These are phyloP conservation scores for Suillus plorans DNA, from an alignment of 768 basidiomycete genomes.

Conservation along the genomic window DNA sequence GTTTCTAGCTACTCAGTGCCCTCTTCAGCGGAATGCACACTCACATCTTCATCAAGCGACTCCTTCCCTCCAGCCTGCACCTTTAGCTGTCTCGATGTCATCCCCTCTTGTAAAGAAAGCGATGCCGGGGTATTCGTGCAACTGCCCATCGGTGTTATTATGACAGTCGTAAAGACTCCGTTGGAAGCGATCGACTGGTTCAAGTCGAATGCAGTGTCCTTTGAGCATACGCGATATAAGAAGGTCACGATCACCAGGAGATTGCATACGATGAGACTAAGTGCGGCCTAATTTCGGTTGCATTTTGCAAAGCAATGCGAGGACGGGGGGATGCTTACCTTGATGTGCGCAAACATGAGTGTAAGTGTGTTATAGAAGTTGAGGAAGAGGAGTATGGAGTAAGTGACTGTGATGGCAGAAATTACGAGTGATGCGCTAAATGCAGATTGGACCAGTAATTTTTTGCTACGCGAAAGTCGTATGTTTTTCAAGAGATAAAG, in stretches of 20 bases:
- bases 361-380: background rate
- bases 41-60: background rate
- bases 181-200: background rate
- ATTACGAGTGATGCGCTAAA: slow-evolving; percentile 22
- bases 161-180: background rate
- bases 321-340: slow-evolving; percentile 15
- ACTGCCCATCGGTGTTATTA: background rate
- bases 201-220: slow-evolving; percentile 3
- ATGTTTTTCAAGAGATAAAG: slow-evolving; percentile 13
- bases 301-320: background rate
- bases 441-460: slow-evolving; percentile 16
- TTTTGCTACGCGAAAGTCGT: slow-evolving; percentile 12
- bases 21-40: background rate
- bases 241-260: slow-evolving; percentile 26
- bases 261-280: slow-evolving; percentile 26
- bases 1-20: background rate
- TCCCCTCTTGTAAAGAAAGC: background rate
- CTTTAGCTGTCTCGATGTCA: slow-evolving; percentile 26
- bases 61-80: background rate
- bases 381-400: slow-evolving; percentile 12
- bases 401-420: slow-evolving; percentile 18
- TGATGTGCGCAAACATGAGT: slow-evolving; percentile 22
- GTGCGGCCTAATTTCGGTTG: slow-evolving; percentile 16
- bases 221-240: slow-evolving; percentile 16
- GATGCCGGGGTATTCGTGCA: background rate